Percentiles rank a stretch among this genome's conserved stretches.
Evolutionary conservation across 805 yeast species (phyloP).

Genomic region (Saccharomycopsis oosterbeekiorum): DNA sequence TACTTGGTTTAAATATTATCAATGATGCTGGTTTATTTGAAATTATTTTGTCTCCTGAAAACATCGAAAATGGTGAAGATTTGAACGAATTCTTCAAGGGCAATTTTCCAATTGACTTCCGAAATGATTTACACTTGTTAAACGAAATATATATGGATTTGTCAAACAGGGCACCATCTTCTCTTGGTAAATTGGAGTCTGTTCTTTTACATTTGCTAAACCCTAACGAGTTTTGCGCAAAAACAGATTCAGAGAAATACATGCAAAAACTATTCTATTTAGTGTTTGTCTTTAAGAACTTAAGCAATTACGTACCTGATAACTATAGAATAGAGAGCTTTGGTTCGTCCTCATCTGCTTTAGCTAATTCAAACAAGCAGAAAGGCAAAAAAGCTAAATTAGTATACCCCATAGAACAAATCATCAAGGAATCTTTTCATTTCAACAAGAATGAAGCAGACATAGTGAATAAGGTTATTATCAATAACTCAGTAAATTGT

Average conservation of each 20-base stretch:
- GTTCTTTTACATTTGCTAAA: background rate
- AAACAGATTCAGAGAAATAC: conserved; percentile 1
- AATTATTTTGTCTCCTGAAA: conserved; percentile 39
- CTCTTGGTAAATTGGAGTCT: background rate
- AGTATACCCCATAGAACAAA: conserved; percentile 10
- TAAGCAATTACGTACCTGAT: background rate
- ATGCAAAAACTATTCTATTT: conserved; percentile 12
- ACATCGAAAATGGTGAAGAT: background rate
- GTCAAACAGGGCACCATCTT: background rate
- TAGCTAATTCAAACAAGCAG: background rate
- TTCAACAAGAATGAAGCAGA: conserved; percentile 15
- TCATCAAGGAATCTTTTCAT: conserved; percentile 14
- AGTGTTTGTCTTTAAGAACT: conserved; percentile 10
- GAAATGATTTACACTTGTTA: conserved; percentile 2
- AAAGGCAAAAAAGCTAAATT: background rate
- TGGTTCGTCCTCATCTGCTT: background rate
- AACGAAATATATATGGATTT: conserved; percentile 3
- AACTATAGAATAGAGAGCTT: background rate
- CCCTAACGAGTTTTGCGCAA: background rate
- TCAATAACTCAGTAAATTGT: conserved; percentile 1
- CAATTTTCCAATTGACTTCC: conserved; percentile 16
- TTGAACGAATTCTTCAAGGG: conserved; percentile 15
- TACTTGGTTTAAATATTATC: conserved; percentile 52
- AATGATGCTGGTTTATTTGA: conserved; percentile 44
- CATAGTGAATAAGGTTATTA: conserved; percentile 10